phyloP scores from a whole-genome alignment of 352 stramenopile genomes.

The Pythium oligandrum region DNA sequence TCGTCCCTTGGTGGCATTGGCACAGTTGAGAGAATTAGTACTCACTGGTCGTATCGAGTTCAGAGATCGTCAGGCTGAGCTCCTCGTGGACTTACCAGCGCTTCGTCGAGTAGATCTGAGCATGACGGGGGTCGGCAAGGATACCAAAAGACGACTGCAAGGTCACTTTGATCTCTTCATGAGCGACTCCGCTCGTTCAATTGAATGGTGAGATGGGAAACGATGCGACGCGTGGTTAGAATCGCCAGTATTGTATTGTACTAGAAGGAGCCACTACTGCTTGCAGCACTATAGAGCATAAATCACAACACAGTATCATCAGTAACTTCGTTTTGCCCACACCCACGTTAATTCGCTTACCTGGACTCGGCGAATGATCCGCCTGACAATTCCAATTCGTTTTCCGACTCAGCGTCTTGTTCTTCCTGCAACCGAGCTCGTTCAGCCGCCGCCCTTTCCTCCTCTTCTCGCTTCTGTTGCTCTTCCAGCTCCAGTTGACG shows the following conservation, averaged over 20 bases:
- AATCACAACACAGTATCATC: conserved; percentile 4
- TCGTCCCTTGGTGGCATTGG: conserved; percentile 3
- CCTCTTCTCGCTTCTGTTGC: conserved; percentile 29
- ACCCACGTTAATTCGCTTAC: conserved; percentile 21
- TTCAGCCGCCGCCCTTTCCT: conserved; percentile 25
- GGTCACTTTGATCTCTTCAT: no score
- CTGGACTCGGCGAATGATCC: conserved; percentile 68
- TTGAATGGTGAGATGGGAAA: no score
- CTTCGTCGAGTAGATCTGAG: no score
- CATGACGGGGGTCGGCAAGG: no score
- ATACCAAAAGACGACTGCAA: no score
- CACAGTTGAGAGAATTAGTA: conserved; percentile 4
- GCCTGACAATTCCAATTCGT: conserved; percentile 52
- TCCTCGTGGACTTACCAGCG: conserved; percentile 4
- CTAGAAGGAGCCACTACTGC: conserved; percentile 58
- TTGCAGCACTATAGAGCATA: conserved; percentile 27
- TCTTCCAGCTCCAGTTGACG: conserved; percentile 37
- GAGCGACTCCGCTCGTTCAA: no score
- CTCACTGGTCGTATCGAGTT: conserved; percentile 14
- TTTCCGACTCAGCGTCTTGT: conserved; percentile 22
- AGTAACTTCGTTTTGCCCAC: conserved; percentile 1
- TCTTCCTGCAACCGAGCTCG: conserved; percentile 11
- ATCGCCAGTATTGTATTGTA: not conserved
- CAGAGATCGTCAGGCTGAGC: conserved; percentile 4
- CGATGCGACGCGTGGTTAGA: no score